Base-by-base conservation (phyloP, 148 eudicot species). In the Rhododendron kiyosumense region DNA sequence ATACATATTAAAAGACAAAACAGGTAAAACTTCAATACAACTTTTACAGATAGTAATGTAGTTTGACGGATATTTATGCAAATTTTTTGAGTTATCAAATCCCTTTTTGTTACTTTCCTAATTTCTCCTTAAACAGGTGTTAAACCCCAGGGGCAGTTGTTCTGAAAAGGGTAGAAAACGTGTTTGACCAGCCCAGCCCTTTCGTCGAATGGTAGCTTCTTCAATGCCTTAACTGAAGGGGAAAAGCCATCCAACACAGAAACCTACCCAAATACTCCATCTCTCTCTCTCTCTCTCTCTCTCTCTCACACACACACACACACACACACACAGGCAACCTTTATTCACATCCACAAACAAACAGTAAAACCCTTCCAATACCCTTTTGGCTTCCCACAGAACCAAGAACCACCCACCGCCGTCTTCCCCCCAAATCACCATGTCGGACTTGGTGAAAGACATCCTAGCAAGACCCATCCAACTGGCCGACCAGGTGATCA, bases 401-500 rank as follows among this genome's bases (percentile, higher is more conserved):
- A 1, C 36, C 54, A 10, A 24, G 34, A 46, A 78, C 0, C 30
- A 45, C 54, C 57, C 57, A 10, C 49, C 80, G 22, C 80, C 80
- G 63, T 4, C 63, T 48, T 48, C 11, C 51, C 20, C 7, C 24
- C 4, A 17, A 54, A 13, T 51, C 49, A 51, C 17, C 22, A 83
- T 83, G 85, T 77, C 63, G 43, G 85, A 83, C 45, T 30, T 67
- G 32, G 85, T 71, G 30, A 83, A 83, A 13, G n/a, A 83, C 45
- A 83, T 83, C 63, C 59, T 83, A 1, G 79, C 79, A 10, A 48
- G 32, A 18, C 85, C 85, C 28, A 83, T 83, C 22, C 85, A 83
- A 3, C 13, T 83, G 2, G 63, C 85, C 26, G 85, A 71, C 79
- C 61, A 71, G 22, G 85, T 83, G 43, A 45, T 46, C 17, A 83